Conservation (phyloP, 345 rosid species). For the Eucalyptus pumila region DNA sequence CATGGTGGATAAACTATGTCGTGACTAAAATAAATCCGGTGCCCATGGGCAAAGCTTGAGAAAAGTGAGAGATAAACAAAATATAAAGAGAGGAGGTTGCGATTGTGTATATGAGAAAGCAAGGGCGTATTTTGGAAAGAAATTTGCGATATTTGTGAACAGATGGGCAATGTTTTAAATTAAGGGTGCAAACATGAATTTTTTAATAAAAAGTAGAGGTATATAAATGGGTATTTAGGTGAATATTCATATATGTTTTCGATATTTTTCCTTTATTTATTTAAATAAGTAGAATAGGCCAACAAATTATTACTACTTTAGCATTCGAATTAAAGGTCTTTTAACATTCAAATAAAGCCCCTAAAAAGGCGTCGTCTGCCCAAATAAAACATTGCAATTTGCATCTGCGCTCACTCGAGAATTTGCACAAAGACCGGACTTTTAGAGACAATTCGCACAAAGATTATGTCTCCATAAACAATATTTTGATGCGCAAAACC, state of each 20-base stretch:
- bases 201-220: too few species aligned
- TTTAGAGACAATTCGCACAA: accelerated
- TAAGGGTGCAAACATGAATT: too few species aligned
- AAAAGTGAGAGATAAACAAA: too few species aligned
- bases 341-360: background rate
- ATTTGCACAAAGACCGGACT: background rate
- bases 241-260: too few species aligned
- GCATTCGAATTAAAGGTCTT: too few species aligned
- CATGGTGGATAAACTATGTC: too few species aligned
- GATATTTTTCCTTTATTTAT: too few species aligned
- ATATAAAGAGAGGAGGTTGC: background rate
- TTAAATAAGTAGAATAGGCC: accelerated
- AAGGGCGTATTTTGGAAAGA: background rate
- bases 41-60: too few species aligned
- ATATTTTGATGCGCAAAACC: background rate
- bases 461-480: background rate
- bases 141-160: accelerated
- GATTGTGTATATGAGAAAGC: background rate
- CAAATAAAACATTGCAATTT: background rate
- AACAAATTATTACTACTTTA: too few species aligned
- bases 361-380: background rate
- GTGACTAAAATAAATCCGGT: accelerated
- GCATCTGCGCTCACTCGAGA: background rate
- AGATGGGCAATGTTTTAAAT: too few species aligned
- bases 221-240: too few species aligned